Evolutionary conservation across 1,139 yeast species (phyloP).

Genomic region (Sugiyamaella neomexicana): DNA sequence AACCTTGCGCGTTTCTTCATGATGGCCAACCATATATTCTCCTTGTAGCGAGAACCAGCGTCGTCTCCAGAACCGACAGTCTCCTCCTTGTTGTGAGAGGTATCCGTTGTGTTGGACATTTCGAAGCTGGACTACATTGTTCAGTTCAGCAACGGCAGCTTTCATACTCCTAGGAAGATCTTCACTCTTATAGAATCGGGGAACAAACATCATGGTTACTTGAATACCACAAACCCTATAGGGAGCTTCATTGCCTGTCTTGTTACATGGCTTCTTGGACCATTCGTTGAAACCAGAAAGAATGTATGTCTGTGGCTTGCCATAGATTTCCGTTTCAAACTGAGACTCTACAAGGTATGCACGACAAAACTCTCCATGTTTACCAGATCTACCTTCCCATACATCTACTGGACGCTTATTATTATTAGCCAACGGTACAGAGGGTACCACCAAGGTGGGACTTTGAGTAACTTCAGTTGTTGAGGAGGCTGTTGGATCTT

Average conservation of each 20-base stretch:
- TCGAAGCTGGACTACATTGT: slow-evolving; percentile 27
- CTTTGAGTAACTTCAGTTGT: background rate
- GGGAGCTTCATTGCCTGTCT: slow-evolving; percentile 45
- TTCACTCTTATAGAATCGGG: slow-evolving; percentile 51
- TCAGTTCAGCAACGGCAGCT: slow-evolving; percentile 33
- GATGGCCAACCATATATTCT: slow-evolving; percentile 60
- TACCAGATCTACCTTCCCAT: slow-evolving; percentile 55
- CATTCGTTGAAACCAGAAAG: slow-evolving; percentile 80
- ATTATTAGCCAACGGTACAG: background rate
- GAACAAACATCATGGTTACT: slow-evolving; percentile 71
- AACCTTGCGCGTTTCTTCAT: slow-evolving; percentile 61
- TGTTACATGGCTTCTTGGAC: slow-evolving; percentile 41
- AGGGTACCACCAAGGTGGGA: background rate
- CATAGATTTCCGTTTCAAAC: slow-evolving; percentile 58
- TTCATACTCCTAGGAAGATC: slow-evolving; percentile 50
- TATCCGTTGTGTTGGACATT: slow-evolving; percentile 48
- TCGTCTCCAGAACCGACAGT: slow-evolving; percentile 65
- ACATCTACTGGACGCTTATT: slow-evolving; percentile 25
- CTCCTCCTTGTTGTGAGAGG: slow-evolving; percentile 79
- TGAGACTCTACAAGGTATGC: slow-evolving; percentile 67
- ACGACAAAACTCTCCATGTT: slow-evolving; percentile 85
- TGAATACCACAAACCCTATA: slow-evolving; percentile 67
- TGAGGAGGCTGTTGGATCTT: slow-evolving; percentile 6
- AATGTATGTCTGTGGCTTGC: slow-evolving; percentile 53
- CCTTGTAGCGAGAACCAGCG: slow-evolving; percentile 64